phyloP scores from a whole-genome alignment of 2,329 filamentous ascomycete species.

The Sarocladium oryzae region DNA sequence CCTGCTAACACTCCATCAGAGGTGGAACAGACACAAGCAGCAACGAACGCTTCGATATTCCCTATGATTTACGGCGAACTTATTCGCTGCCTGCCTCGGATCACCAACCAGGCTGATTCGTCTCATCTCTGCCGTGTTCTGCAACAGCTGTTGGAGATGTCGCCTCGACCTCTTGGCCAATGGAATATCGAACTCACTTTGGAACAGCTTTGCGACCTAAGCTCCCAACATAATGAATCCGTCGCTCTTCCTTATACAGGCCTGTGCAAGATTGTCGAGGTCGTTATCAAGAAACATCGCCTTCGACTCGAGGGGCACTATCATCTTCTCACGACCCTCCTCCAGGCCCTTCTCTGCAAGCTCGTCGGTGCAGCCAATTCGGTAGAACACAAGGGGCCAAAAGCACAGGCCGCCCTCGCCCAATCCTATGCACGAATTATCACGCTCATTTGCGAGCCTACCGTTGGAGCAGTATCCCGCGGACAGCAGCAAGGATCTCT shows the following conservation, averaged over 20 bases:
- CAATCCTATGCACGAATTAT: slow-evolving; percentile 48
- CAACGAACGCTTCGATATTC: slow-evolving; percentile 16
- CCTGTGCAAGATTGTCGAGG: slow-evolving; percentile 48
- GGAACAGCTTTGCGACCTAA: slow-evolving; percentile 37
- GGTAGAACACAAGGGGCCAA: slow-evolving; percentile 11
- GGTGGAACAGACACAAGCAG: background rate
- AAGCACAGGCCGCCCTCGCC: slow-evolving; percentile 26
- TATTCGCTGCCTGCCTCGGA: slow-evolving; percentile 22
- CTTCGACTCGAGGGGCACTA: slow-evolving; percentile 56
- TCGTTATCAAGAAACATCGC: slow-evolving; percentile 53
- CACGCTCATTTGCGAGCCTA: slow-evolving; percentile 54
- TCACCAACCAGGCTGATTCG: slow-evolving; percentile 23
- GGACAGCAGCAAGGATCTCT: slow-evolving; percentile 37
- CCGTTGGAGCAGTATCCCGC: slow-evolving; percentile 47
- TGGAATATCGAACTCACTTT: slow-evolving; percentile 50
- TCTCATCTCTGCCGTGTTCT: slow-evolving; percentile 34
- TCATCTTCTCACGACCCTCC: slow-evolving; percentile 46
- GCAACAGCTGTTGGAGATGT: slow-evolving; percentile 42
- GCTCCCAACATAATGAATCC: background rate
- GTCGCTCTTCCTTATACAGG: slow-evolving; percentile 32
- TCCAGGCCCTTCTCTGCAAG: slow-evolving; percentile 50
- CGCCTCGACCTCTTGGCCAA: slow-evolving; percentile 45
- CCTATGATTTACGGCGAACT: slow-evolving; percentile 36
- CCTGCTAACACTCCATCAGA: background rate
- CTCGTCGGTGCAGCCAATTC: slow-evolving; percentile 34